Base-by-base conservation (phyloP, 768 basidiomycete genomes). In the Lactifluus hygrophoroides region DNA sequence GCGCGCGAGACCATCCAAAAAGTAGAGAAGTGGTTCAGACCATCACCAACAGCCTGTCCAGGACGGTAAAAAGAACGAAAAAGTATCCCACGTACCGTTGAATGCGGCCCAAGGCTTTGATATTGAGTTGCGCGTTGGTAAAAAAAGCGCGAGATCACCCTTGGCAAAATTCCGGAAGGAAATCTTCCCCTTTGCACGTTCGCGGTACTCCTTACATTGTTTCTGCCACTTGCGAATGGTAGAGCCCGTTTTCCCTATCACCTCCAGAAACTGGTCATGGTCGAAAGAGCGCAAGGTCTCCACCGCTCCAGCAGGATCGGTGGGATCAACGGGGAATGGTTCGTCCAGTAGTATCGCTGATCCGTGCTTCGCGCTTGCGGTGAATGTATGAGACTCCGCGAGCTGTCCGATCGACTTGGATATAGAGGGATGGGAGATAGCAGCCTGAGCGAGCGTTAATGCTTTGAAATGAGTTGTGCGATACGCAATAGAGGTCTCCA, bases 51-150 rank as follows among this genome's bases (percentile, higher is more conserved):
- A 48, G n/a, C 17, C 45, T 8, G 10, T 45, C 54, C 61, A n/a
- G 23, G 16, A 44, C 32, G 3, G 17, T 7, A n/a, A 17, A 8
- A 38, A 37, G 21, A 19, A 19, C 14, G 43, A 19, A 42, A 5
- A 47, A 27, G 23, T 5, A 11, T 6, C 1, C 25, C 14, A 50
- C 83, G 66, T 68, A 93, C 94, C 89, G 71, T 98, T 99, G 74
- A 98, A 99, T 10, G 96, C 96, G 23, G 95, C 96, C 95, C 96
- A 99, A 1, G 92, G 90, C 69, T 90, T 92, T 43, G 88, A 86
- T 6, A 90, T 82, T 28, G 93, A 92, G 71, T 97, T 97, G 47
- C 94, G 79, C 0, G 96, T 99, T 2, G 96, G 96, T 14, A 99
- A 75, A 73, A 99, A 99, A 30, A 99, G 75, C 1, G 94, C 95